Evolutionary conservation across 352 stramenopile genomes (phyloP), one percentile per base, ranked within the genome.

Genomic region (Phytophthora palmivora): DNA sequence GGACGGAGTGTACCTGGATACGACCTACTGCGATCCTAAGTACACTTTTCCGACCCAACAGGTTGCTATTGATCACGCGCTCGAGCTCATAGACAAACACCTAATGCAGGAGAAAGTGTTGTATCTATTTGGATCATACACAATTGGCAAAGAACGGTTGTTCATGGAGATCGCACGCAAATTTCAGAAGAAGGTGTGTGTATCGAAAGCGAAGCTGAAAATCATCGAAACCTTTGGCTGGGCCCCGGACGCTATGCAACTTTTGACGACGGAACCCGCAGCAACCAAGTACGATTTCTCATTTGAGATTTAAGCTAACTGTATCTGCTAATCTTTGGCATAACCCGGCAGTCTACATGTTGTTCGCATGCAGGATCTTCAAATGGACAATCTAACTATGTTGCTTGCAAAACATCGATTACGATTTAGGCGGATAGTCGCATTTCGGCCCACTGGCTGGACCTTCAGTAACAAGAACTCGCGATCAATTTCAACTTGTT

Each of bases 91-190:
- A 36, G 67, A 82, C n/a, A 66, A 72, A 16, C 75, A 83, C 24
- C 38, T 70, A 3, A 71, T 63, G 48, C 62, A 79, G 42, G 69
- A 92, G n/a, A 89, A 89, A 49, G 71, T 88, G 16, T 74, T 99
- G 0, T 97, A 97, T 58, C 73, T 98, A 11, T 98, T 99, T 78
- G 97, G 96, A 22, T 96, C 94, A 19, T 99, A 99, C 57, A 98
- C 94, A 7, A 98, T 99, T 56, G 97, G 97, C 15, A 99, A 99
- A 63, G 97, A 99, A 66, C 84, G 88, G 16, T 86, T 99, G n/a
- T 98, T 98, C 53, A 90, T 98, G 69, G 91, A 97, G 43, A 86
- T 98, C 3, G 92, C 95, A n/a, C 62, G 88, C 52, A 79, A 78
- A 33, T 84, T 80, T 43, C 41, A 79, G 47, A 78, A 72, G 53